phyloP scores from a whole-genome alignment of 169 alveolate genomes.

The Plasmodium sp. region DNA sequence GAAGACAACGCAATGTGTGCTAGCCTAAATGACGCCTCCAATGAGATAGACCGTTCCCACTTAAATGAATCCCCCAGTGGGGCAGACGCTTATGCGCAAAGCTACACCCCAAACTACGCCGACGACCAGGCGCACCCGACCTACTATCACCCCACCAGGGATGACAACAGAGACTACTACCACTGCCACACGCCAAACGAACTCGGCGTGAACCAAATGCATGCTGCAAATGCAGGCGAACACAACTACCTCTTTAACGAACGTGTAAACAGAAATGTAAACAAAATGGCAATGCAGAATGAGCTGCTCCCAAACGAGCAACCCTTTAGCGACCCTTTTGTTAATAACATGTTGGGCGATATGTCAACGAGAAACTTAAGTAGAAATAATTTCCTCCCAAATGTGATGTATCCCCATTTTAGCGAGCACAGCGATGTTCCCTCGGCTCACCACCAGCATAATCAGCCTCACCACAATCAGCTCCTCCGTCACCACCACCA shows the following conservation, averaged over 20 bases:
- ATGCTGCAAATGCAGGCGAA: not conserved
- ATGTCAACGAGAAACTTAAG: not conserved
- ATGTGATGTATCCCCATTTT: not conserved
- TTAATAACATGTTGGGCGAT: not conserved
- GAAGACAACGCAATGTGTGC: not conserved
- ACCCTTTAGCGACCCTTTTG: not conserved
- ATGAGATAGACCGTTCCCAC: not conserved
- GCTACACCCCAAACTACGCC: not conserved
- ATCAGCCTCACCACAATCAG: no score
- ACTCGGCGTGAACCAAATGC: not conserved
- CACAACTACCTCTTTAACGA: not conserved
- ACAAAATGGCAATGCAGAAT: not conserved
- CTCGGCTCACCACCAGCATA: not conserved
- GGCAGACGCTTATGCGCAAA: not conserved
- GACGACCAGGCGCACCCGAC: not conserved
- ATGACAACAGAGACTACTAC: not conserved
- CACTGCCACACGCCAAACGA: not conserved
- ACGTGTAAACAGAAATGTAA: not conserved
- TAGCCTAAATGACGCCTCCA: not conserved
- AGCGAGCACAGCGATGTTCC: not conserved
- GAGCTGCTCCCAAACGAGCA: not conserved
- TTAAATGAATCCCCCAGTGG: not conserved
- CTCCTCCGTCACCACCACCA: not conserved
- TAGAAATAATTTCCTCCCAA: constrained; percentile 3
- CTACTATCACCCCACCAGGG: not conserved